These are phyloP conservation scores for Psilocybe azurescens DNA, from an alignment of 768 basidiomycete genomes.

Conservation along the genomic window DNA sequence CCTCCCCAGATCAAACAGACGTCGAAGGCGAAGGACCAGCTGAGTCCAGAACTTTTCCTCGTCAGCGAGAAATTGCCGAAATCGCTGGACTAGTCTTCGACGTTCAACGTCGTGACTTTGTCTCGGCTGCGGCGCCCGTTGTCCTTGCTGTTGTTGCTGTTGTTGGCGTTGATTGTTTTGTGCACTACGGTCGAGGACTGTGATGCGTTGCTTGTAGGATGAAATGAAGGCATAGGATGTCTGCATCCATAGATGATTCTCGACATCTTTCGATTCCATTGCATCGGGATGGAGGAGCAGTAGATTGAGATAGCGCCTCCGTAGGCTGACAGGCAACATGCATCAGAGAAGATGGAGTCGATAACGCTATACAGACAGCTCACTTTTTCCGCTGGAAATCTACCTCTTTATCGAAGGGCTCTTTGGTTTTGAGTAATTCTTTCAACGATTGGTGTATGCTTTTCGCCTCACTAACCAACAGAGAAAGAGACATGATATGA, in stretches of 20 bases:
- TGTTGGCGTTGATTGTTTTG: conserved; percentile 43
- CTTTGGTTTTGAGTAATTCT: conserved; percentile 71
- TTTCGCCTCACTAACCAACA: conserved; percentile 73
- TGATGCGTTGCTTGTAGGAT: conserved; percentile 78
- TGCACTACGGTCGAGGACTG: conserved; percentile 63
- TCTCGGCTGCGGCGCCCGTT: conserved; percentile 28
- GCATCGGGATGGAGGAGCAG: conserved; percentile 73
- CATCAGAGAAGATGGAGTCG: conserved; percentile 18
- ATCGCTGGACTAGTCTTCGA: conserved; percentile 85
- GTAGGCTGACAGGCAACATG: conserved; percentile 51
- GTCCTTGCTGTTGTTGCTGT: conserved; percentile 35
- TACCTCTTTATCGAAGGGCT: conserved; percentile 85
- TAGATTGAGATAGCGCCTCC: conserved; percentile 71
- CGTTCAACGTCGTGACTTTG: conserved; percentile 73
- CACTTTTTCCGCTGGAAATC: conserved; percentile 89
- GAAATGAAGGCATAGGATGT: conserved; percentile 88
- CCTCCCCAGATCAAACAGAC: conserved; percentile 74
- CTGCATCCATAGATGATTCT: conserved; percentile 91
- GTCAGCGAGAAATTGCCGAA: conserved; percentile 86
- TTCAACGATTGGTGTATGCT: conserved; percentile 75
- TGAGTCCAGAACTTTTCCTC: conserved; percentile 94
- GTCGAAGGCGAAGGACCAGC: conserved; percentile 75
- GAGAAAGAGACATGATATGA: conserved; percentile 17
- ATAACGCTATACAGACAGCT: conserved; percentile 36
- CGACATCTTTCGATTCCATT: conserved; percentile 77